These are phyloP conservation scores for Alternaria sp. DNA, from an alignment of 2,329 filamentous ascomycete genomes.

Conservation along the genomic window DNA sequence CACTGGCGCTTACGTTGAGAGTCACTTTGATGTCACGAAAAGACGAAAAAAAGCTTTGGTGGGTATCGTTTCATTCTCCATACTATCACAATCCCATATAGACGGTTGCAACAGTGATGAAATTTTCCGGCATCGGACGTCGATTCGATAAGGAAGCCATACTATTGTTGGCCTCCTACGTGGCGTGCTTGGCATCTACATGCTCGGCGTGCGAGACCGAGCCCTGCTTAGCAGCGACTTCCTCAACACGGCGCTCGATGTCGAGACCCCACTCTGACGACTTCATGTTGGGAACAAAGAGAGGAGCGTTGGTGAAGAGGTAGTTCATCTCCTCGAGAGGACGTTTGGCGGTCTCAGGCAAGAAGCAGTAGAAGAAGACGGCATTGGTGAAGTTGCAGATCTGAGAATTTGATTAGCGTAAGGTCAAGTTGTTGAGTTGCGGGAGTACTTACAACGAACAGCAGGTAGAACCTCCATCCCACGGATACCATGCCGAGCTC, in stretches of 20 bases:
- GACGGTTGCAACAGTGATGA: not conserved
- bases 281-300: slow-evolving; percentile 66
- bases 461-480: slow-evolving; percentile 64
- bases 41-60: not conserved
- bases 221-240: slow-evolving; percentile 61
- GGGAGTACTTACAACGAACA: slow-evolving; percentile 60
- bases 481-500: slow-evolving; percentile 63
- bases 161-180: not conserved
- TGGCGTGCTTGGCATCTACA: not conserved
- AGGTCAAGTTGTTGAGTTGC: not conserved
- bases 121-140: too few relatives aligned
- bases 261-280: slow-evolving; percentile 62
- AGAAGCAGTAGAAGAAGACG: slow-evolving; percentile 69
- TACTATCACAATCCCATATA: not conserved
- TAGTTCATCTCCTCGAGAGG: slow-evolving; percentile 73
- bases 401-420: slow-evolving; percentile 14
- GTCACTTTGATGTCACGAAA: not conserved
- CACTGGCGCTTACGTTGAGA: not conserved
- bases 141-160: too few relatives aligned
- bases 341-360: slow-evolving; percentile 70
- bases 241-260: slow-evolving; percentile 64
- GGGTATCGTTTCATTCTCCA: not conserved
- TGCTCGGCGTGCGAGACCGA: slow-evolving; percentile 27
- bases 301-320: slow-evolving; percentile 69
- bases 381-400: slow-evolving; percentile 73